These are phyloP conservation scores for Cornus controversa DNA, from an alignment of 148 eudicot genomes.

Conservation along the genomic window DNA sequence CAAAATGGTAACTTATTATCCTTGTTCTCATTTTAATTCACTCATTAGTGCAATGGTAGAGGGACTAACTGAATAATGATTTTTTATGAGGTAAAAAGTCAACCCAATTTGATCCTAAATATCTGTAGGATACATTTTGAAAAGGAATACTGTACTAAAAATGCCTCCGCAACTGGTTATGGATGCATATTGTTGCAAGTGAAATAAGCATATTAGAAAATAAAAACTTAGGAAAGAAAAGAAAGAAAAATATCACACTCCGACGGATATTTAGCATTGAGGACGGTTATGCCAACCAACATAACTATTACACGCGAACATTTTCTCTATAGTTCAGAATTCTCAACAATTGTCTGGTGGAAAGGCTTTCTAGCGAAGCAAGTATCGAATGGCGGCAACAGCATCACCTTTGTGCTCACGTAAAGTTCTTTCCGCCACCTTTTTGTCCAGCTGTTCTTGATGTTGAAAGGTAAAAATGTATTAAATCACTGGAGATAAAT, in stretches of 20 bases:
- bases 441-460: slow-evolving; percentile 72
- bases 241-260: background rate
- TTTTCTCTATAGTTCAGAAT: background rate
- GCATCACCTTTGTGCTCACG: slow-evolving; percentile 99
- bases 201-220: background rate
- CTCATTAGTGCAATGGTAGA: no score
- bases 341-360: background rate
- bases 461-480: background rate
- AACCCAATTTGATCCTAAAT: background rate
- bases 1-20: background rate
- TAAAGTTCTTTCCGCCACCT: slow-evolving; percentile 90
- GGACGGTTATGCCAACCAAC: background rate
- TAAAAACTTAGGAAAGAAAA: no score
- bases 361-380: slow-evolving; percentile 41
- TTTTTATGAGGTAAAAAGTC: background rate
- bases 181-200: background rate
- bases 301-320: background rate
- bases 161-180: background rate
- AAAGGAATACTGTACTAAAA: background rate
- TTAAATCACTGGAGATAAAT: background rate
- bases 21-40: background rate
- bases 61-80: background rate
- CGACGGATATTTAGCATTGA: background rate
- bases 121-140: background rate
- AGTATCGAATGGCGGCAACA: slow-evolving; percentile 75